These are phyloP conservation scores for Paxillus involutus DNA, from an alignment of 768 basidiomycete species.

Conservation along the genomic window DNA sequence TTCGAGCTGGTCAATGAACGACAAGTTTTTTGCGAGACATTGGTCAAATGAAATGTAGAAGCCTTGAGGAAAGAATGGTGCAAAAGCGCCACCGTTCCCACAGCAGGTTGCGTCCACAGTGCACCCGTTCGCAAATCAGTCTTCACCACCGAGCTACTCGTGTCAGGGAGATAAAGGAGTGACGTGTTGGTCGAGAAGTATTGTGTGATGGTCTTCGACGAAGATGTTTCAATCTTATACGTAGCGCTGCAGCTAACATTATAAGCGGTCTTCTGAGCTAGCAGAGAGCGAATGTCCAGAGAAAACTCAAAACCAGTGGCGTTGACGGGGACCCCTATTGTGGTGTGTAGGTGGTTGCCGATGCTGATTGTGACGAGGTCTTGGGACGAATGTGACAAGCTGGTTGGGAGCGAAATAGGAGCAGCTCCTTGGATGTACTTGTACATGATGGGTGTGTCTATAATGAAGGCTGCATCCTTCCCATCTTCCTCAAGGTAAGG, in stretches of 20 bases:
- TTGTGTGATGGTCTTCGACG: constrained; percentile 16
- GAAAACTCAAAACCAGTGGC: constrained; percentile 34
- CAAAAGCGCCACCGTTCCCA: constrained; percentile 20
- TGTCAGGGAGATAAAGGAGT: constrained; percentile 42
- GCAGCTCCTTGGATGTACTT: too few species aligned
- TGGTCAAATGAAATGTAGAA: constrained; percentile 66
- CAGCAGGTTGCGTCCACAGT: constrained; percentile 37
- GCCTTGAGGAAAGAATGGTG: constrained; percentile 63
- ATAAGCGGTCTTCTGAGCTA: constrained; percentile 29
- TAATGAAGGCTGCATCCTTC: too few species aligned
- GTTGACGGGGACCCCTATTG: too few species aligned
- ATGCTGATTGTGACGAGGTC: too few species aligned
- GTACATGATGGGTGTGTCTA: too few species aligned
- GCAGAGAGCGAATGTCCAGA: constrained; percentile 31
- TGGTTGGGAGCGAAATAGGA: too few species aligned
- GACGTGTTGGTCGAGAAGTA: constrained; percentile 31
- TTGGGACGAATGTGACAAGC: too few species aligned
- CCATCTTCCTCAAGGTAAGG: too few species aligned
- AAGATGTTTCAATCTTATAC: constrained; percentile 12
- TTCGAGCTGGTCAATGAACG: constrained; percentile 56
- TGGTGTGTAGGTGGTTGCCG: too few species aligned
- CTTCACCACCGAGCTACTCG: too few species aligned
- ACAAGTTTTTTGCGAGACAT: constrained; percentile 52
- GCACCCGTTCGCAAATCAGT: constrained; percentile 47
- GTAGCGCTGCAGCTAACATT: constrained; percentile 36